Conservation (phyloP, 1,284 basidiomycete genomes). For the Leccinum pallidistipes region DNA sequence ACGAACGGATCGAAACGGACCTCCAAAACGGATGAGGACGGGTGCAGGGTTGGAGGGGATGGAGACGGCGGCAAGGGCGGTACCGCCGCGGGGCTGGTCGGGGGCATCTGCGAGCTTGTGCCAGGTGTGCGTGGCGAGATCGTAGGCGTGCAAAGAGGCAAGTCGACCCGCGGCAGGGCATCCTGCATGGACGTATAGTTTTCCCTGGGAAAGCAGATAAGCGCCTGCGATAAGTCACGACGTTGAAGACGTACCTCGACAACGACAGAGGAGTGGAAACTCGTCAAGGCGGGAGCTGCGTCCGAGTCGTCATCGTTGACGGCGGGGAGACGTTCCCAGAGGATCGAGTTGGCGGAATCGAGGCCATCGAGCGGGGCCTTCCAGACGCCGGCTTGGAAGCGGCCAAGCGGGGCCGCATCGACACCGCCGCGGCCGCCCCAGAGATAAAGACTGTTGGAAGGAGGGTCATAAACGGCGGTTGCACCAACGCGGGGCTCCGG, state of each 20-base stretch:
- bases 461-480: slow-evolving; percentile 29
- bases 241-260: slow-evolving; percentile 3
- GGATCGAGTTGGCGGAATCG: neutral
- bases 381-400: slow-evolving; percentile 36
- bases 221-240: neutral
- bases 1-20: slow-evolving; percentile 3
- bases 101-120: slow-evolving; percentile 37
- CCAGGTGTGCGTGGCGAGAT: slow-evolving; percentile 36
- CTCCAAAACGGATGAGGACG: slow-evolving; percentile 28
- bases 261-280: slow-evolving; percentile 24
- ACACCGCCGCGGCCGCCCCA: too few relatives aligned
- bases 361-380: slow-evolving; percentile 7
- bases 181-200: slow-evolving; percentile 45
- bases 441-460: neutral
- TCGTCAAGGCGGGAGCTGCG: slow-evolving; percentile 18
- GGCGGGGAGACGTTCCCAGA: slow-evolving; percentile 22
- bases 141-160: slow-evolving; percentile 38
- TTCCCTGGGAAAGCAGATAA: slow-evolving; percentile 25
- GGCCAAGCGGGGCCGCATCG: slow-evolving; percentile 31
- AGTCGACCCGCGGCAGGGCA: slow-evolving; percentile 40
- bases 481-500: slow-evolving; percentile 40
- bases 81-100: slow-evolving; percentile 42
- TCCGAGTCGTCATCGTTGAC: slow-evolving; percentile 18
- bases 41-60: slow-evolving; percentile 47
- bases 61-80: slow-evolving; percentile 69